Evolutionary conservation across 2,329 filamentous ascomycete species (phyloP).

Genomic region (Aspergillus uvarum): DNA sequence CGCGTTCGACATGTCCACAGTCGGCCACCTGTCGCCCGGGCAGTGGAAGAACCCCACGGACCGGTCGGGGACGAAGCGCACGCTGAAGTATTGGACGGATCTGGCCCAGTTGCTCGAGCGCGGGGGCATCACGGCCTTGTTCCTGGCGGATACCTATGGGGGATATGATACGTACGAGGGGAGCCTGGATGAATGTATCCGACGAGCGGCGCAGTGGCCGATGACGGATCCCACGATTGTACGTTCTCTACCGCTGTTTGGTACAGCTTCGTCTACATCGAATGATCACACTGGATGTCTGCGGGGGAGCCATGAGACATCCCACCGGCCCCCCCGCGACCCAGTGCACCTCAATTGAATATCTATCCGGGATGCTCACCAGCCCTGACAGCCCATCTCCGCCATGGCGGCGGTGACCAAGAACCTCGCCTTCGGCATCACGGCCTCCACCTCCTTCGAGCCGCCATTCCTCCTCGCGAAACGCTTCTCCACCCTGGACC

Average conservation of each 20-base stretch:
- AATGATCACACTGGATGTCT: too few relatives aligned
- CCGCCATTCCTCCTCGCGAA: conserved; percentile 63
- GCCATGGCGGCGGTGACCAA: conserved; percentile 68
- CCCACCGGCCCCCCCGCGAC: too few relatives aligned
- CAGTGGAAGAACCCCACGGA: conserved; percentile 69
- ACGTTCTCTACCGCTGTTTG: conserved; percentile 24
- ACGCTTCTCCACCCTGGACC: conserved; percentile 62
- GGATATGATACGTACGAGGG: conserved; percentile 64
- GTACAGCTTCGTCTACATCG: too few relatives aligned
- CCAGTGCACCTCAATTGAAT: too few relatives aligned
- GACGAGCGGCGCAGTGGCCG: conserved; percentile 64
- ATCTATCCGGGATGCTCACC: background rate
- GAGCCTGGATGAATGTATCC: conserved; percentile 60
- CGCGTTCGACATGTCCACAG: conserved; percentile 66
- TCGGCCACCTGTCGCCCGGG: conserved; percentile 64
- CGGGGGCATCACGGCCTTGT: conserved; percentile 64
- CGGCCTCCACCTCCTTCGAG: conserved; percentile 63
- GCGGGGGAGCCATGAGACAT: too few relatives aligned
- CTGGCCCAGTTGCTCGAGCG: conserved; percentile 62
- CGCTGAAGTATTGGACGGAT: conserved; percentile 63
- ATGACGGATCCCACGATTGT: conserved; percentile 65
- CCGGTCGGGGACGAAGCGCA: conserved; percentile 60
- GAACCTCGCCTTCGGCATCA: conserved; percentile 63
- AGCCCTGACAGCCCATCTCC: conserved; percentile 52
- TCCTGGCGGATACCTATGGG: conserved; percentile 66